Conservation (phyloP, 2,329 filamentous ascomycete genomes). For the Aspergillus udagawae region DNA sequence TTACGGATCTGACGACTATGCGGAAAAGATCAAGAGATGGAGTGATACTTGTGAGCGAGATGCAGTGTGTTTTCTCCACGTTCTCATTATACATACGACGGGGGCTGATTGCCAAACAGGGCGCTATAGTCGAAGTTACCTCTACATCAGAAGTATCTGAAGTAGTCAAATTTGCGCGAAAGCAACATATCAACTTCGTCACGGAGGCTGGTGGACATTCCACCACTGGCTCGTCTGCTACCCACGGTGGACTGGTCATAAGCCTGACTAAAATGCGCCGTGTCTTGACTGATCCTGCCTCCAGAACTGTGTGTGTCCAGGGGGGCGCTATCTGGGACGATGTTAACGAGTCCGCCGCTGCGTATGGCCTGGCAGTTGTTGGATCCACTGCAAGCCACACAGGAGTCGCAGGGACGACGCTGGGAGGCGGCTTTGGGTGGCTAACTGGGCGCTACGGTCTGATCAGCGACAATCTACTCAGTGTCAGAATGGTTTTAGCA, state of each 20-base stretch:
- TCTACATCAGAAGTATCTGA: conserved; percentile 4
- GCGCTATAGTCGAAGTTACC: conserved; percentile 11
- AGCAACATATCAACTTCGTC: not conserved
- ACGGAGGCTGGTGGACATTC: not conserved
- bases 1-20: conserved; percentile 4
- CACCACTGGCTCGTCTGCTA: not conserved
- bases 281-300: not conserved
- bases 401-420: conserved; percentile 55
- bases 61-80: conserved; percentile 1
- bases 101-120: not conserved
- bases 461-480: conserved; percentile 46
- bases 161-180: not conserved
- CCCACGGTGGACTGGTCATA: conserved; percentile 1
- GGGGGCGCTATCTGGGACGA: conserved; percentile 26
- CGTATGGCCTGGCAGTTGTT: conserved; percentile 53
- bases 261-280: not conserved
- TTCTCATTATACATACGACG: not conserved
- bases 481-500: conserved; percentile 35
- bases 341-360: conserved; percentile 49
- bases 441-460: conserved; percentile 53
- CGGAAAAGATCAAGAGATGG: conserved; percentile 8
- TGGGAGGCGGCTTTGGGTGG: conserved; percentile 57
- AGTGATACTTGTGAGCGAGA: conserved; percentile 11
- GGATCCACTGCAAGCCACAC: conserved; percentile 59
- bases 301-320: not conserved